Evolutionary conservation across 495 filamentous ascomycete genomes (phyloP).

Genomic region (Rostrohypoxylon terebratum): DNA sequence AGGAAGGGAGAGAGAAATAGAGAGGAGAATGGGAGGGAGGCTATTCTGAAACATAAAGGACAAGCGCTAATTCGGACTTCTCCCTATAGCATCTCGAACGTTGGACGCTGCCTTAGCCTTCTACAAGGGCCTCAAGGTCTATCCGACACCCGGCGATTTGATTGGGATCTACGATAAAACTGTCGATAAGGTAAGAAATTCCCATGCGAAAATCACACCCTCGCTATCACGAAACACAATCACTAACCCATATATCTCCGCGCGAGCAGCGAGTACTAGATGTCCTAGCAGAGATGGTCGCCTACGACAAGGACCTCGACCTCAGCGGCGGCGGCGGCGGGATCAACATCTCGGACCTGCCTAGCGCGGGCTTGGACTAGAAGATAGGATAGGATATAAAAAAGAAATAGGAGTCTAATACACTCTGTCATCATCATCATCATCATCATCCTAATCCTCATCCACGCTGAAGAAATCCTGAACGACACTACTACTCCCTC

Average conservation of each 20-base stretch:
- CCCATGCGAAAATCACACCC: background rate
- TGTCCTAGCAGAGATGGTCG: slow-evolving; percentile 97
- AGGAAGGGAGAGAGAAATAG: background rate
- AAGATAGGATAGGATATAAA: slow-evolving; percentile 3
- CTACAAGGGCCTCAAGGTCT: slow-evolving; percentile 98
- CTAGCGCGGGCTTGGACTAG: slow-evolving; percentile 61
- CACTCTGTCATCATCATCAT: background rate
- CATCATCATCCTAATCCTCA: background rate
- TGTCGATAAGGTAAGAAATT: slow-evolving; percentile 77
- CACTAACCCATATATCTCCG: slow-evolving; percentile 33
- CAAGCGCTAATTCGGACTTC: slow-evolving; percentile 43
- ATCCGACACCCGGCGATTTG: slow-evolving; percentile 90
- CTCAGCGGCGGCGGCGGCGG: slow-evolving; percentile 61
- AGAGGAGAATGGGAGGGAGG: background rate
- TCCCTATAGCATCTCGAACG: slow-evolving; percentile 70
- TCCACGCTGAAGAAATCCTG: background rate
- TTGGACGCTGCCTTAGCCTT: slow-evolving; percentile 92
- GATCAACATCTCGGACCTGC: slow-evolving; percentile 49
- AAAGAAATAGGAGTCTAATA: slow-evolving; percentile 5
- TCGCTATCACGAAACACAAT: background rate
- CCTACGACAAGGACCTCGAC: slow-evolving; percentile 79
- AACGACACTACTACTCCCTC: slow-evolving; percentile 30
- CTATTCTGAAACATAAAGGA: slow-evolving; percentile 19
- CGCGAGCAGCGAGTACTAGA: slow-evolving; percentile 81
- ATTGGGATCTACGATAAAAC: slow-evolving; percentile 99